Percentiles rank a stretch among this genome's conserved stretches.
Evolutionary conservation across 371 early-diverging fungal species (phyloP).

Genomic region (Nematocida sp.): DNA sequence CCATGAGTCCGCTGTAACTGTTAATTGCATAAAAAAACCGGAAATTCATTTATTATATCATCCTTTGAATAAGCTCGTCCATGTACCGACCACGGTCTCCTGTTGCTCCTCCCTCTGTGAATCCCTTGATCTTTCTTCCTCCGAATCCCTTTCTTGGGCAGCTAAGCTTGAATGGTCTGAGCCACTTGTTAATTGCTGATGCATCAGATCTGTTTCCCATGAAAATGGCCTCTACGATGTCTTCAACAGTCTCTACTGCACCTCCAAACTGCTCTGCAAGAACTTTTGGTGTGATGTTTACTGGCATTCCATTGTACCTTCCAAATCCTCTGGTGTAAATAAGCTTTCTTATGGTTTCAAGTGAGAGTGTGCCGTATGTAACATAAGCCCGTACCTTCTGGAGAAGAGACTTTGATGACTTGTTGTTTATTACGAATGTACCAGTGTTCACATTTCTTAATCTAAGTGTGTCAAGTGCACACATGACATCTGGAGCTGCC

Average conservation of each 20-base stretch:
- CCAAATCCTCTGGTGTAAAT: constrained; percentile 98
- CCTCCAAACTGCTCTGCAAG: constrained; percentile 86
- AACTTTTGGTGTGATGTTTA: constrained; percentile 87
- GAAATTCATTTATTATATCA: constrained; percentile 73
- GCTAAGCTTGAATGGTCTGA: constrained; percentile 97
- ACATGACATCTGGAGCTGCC: constrained; percentile 95
- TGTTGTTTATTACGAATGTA: constrained; percentile 92
- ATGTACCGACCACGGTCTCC: constrained; percentile 91
- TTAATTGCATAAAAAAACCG: constrained; percentile 1
- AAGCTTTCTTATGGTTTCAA: constrained; percentile 94
- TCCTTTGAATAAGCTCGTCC: constrained; percentile 84
- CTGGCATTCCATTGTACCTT: constrained; percentile 88
- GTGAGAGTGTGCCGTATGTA: constrained; percentile 87
- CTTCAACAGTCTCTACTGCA: constrained; percentile 92
- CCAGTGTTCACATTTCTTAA: constrained; percentile 96
- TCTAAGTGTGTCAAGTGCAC: constrained; percentile 95
- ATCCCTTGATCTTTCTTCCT: constrained; percentile 87
- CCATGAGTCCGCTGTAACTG: constrained; percentile 5
- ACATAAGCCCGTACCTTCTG: constrained; percentile 93
- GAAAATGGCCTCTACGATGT: constrained; percentile 94
- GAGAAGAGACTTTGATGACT: constrained; percentile 94
- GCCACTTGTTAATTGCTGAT: constrained; percentile 92
- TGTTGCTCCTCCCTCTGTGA: constrained; percentile 91
- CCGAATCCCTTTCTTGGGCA: constrained; percentile 93
- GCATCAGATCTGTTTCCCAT: constrained; percentile 89